Base-by-base conservation (phyloP, 2,329 filamentous ascomycete species). In the Diaporthe citrichinensis region DNA sequence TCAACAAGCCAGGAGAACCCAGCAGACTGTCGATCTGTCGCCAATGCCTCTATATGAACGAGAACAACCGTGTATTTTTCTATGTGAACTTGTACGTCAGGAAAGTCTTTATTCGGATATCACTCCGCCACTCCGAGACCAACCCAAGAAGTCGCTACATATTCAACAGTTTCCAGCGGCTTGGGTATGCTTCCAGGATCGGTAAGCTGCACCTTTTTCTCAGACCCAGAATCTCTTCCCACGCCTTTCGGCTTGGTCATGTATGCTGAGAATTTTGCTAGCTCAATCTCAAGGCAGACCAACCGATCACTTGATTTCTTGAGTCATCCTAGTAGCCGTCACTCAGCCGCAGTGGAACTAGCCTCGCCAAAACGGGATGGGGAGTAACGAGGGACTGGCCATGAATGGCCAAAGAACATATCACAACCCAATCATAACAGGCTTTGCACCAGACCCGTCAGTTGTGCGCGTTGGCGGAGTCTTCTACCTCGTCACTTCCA, bases 361-460 rank as follows among this genome's bases (percentile, higher is more conserved):
- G 15, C 17, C 5, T 23, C 39, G 31, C 31, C 59, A 23, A 7
- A 4, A 12, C 9, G 3, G n/a, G 10, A 65, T 65, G 59, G 39
- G 59, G 25, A 65, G 59, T 12, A 65, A 65, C 15, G 25, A 65
- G 15, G 39, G 4, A 20, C 8, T 28, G 39, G n/a, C 59, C 25
- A 23, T 23, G 15, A 23, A 31, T 10, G 39, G n/a, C 17, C n/a
- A 46, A 46, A 46, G 3, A 4, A 46, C 25, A 5, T 65, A 65
- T 7, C 59, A 46, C n/a, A 65, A 65, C 23, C 59, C 59, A 12
- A 65, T 65, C 4, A 46, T 65, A 20, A 39, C 59, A 46, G 59
- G 59, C 34, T 65, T 65, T 25, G 59, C 59, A 23, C 59, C 59
- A 65, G 59, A 65, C 25, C 59, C 59, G 5, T 65, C 59, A 9